Conservation (phyloP, 306 rosid species). For the Prunus mira region DNA sequence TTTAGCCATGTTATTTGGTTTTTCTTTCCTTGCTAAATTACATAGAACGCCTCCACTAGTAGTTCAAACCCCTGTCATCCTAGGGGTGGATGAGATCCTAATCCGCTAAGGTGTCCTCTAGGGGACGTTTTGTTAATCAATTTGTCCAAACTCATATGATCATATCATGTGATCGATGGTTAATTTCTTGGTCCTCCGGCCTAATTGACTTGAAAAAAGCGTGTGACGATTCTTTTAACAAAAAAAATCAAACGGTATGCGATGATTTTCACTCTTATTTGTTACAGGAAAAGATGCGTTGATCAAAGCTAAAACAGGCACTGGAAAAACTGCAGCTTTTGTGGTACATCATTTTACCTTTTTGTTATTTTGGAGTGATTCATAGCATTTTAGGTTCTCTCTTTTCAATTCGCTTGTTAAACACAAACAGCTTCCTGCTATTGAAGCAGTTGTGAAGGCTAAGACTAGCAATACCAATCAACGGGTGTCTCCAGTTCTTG, state of each 20-base stretch:
- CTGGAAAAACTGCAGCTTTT: constrained; percentile 89
- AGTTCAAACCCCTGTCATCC: background rate
- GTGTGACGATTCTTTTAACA: background rate
- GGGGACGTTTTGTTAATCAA: background rate
- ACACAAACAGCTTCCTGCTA: constrained; percentile 97
- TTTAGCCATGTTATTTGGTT: background rate
- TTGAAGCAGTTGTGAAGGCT: constrained; percentile 96
- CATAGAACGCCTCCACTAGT: background rate
- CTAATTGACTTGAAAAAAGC: background rate
- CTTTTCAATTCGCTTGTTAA: constrained; percentile 32
- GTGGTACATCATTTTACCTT: constrained; percentile 52
- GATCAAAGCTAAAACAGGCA: constrained; percentile 95
- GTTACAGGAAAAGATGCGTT: constrained; percentile 70
- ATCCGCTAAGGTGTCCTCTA: background rate
- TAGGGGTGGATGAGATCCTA: background rate
- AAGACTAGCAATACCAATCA: constrained; percentile 39
- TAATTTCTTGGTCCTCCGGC: background rate
- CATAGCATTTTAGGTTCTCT: constrained; percentile 12
- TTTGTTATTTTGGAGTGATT: constrained; percentile 18
- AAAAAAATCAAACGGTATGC: background rate
- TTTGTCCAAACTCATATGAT: background rate
- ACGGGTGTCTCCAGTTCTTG: constrained; percentile 64
- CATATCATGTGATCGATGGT: background rate
- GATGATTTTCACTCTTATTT: constrained; percentile 21
- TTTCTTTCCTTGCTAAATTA: background rate